Conservation (phyloP, 768 basidiomycete genomes). For the Boletus insuetus region DNA sequence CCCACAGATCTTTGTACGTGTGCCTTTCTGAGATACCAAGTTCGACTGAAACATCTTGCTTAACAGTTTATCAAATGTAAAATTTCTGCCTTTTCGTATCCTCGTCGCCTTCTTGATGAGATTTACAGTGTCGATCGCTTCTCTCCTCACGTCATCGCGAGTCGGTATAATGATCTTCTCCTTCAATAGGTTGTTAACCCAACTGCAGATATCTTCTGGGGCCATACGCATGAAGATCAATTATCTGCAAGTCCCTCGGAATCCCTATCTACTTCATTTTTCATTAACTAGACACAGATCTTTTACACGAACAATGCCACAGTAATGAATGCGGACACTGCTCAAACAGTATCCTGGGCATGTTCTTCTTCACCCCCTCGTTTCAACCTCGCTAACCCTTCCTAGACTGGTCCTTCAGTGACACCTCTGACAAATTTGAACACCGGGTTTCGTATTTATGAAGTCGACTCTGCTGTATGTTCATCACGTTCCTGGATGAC, state of each 20-base stretch:
- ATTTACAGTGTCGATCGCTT: conserved; percentile 63
- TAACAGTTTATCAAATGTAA: conserved; percentile 49
- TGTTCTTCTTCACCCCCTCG: conserved; percentile 12
- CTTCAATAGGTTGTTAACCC: conserved; percentile 9
- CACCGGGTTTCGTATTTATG: conserved; percentile 59
- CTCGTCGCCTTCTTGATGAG: not conserved
- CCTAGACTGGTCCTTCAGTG: conserved; percentile 64
- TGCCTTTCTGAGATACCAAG: not conserved
- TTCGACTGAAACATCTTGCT: not conserved
- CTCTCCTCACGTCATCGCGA: conserved; percentile 74
- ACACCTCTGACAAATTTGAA: conserved; percentile 72
- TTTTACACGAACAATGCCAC: conserved; percentile 75
- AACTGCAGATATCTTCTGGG: conserved; percentile 63
- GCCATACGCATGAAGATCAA: conserved; percentile 76
- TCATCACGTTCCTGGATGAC: not conserved
- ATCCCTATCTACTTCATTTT: not conserved
- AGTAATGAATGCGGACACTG: conserved; percentile 51
- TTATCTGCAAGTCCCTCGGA: conserved; percentile 44
- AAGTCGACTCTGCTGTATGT: conserved; percentile 54
- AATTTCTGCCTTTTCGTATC: not conserved
- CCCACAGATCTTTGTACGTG: conserved; percentile 69
- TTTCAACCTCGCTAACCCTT: conserved; percentile 6
- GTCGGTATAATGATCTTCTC: conserved; percentile 36
- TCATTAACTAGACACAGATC: conserved; percentile 40
- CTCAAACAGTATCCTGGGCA: conserved; percentile 53